Evolutionary conservation across 208 protist genomes (phyloP).

Genomic region (Trichomonas gallinae): DNA sequence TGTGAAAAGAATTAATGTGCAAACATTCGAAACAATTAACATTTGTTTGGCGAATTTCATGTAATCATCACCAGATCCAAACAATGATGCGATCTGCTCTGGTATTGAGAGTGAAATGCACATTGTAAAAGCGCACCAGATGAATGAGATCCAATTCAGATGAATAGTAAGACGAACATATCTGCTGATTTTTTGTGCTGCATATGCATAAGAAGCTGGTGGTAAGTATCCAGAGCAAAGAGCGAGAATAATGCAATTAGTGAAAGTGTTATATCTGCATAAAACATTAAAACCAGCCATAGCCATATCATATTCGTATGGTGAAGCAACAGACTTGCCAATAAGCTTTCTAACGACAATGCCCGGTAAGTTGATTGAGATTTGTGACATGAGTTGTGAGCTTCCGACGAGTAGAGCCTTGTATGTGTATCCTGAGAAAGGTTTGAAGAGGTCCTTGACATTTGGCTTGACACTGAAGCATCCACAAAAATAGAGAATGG

Average conservation of each 20-base stretch:
- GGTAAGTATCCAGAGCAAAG: background rate
- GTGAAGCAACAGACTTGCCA: background rate
- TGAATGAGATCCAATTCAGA: background rate
- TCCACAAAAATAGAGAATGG: background rate
- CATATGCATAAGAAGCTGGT: background rate
- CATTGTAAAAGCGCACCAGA: background rate
- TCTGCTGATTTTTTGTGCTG: background rate
- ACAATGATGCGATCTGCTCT: background rate
- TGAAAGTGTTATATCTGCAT: background rate
- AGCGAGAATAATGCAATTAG: background rate
- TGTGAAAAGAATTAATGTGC: background rate
- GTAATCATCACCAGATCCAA: background rate
- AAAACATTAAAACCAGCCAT: background rate
- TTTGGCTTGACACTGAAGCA: background rate
- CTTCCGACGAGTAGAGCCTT: background rate
- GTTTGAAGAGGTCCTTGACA: background rate
- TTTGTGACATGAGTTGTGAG: background rate
- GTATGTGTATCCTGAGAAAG: background rate
- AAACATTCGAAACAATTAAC: background rate
- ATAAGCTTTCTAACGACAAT: background rate
- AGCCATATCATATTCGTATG: background rate
- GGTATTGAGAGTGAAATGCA: background rate
- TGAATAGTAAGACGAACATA: background rate
- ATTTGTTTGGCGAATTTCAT: background rate
- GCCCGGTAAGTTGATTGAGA: background rate